These are phyloP conservation scores for Graphilbum fragrans DNA, from an alignment of 2,329 filamentous ascomycete species.

Conservation along the genomic window DNA sequence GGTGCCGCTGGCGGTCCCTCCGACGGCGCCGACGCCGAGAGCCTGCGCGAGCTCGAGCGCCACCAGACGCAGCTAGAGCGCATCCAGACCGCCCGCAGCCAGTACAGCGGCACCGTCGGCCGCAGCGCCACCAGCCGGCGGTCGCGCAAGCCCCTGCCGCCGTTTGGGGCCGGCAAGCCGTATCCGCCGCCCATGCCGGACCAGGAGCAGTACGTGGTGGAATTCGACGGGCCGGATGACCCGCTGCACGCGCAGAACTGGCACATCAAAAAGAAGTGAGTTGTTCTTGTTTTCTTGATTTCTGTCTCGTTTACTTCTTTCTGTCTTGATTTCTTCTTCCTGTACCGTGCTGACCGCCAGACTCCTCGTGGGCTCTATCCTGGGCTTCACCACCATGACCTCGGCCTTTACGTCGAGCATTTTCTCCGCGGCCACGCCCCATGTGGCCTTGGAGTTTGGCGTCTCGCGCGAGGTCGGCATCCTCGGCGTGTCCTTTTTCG, in stretches of 20 bases:
- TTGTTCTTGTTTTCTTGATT: background rate
- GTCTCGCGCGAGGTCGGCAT: slow-evolving; percentile 51
- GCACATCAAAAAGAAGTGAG: slow-evolving; percentile 64
- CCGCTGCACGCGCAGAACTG: slow-evolving; percentile 83
- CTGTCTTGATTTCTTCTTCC: background rate
- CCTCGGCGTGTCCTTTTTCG: slow-evolving; percentile 56
- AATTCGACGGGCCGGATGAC: slow-evolving; percentile 75
- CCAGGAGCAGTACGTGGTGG: slow-evolving; percentile 63
- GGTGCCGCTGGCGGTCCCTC: slow-evolving; percentile 25
- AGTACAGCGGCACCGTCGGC: slow-evolving; percentile 64
- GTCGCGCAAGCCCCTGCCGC: slow-evolving; percentile 48
- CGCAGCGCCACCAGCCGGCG: slow-evolving; percentile 26
- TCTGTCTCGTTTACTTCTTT: background rate
- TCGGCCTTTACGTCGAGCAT: slow-evolving; percentile 64
- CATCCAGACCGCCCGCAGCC: slow-evolving; percentile 58
- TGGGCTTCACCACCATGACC: slow-evolving; percentile 62
- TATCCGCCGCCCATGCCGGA: slow-evolving; percentile 60
- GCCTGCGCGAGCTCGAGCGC: slow-evolving; percentile 54
- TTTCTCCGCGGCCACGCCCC: slow-evolving; percentile 53
- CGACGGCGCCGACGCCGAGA: slow-evolving; percentile 48
- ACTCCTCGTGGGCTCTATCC: slow-evolving; percentile 50
- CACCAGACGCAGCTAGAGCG: slow-evolving; percentile 58
- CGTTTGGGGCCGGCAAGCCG: slow-evolving; percentile 62
- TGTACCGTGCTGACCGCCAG: slow-evolving; percentile 17
- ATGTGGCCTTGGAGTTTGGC: slow-evolving; percentile 43